phyloP scores from a whole-genome alignment of 768 basidiomycete species.

The Chalciporus sphaerocephalus region DNA sequence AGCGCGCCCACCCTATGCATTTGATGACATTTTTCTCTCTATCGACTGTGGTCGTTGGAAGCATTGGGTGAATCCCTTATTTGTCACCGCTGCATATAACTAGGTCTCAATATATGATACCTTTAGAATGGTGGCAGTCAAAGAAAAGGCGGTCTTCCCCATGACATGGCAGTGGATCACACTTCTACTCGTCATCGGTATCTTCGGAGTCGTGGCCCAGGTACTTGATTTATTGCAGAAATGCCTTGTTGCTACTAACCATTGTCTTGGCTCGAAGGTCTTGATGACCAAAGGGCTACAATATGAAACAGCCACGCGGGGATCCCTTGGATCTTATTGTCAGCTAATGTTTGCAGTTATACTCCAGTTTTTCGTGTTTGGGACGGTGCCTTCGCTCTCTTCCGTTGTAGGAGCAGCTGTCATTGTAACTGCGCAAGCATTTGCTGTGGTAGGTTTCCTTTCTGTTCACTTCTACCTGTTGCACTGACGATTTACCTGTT shows the following conservation, averaged over 20 bases:
- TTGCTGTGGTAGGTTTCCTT: constrained; percentile 3
- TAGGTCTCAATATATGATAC: neutral
- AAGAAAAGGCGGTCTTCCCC: constrained; percentile 13
- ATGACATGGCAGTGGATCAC: constrained; percentile 15
- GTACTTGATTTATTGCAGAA: constrained; percentile 6
- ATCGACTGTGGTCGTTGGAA: constrained; percentile 39
- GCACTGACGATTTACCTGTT: neutral
- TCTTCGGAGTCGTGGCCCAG: constrained; percentile 16
- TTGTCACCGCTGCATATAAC: neutral
- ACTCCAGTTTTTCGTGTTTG: constrained; percentile 64
- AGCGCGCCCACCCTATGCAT: constrained; percentile 72
- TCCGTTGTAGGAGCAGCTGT: constrained; percentile 61
- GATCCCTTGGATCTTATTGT: constrained; percentile 57
- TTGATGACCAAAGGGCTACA: constrained; percentile 60
- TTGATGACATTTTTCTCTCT: constrained; percentile 62
- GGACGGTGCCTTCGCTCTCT: constrained; percentile 51
- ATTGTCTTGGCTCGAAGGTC: constrained; percentile 29
- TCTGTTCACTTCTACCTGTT: neutral
- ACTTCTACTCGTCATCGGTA: constrained; percentile 14
- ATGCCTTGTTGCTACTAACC: neutral
- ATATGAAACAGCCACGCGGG: constrained; percentile 61
- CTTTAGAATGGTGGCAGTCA: constrained; percentile 10
- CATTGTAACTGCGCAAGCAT: constrained; percentile 41
- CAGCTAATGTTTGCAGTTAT: constrained; percentile 65
- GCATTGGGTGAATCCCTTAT: constrained; percentile 5